A percentile compares a stretch with the other conserved stretches of the same genome.
phyloP scores from a whole-genome alignment of 305 asterid species.

The Fraxinus latifolia region DNA sequence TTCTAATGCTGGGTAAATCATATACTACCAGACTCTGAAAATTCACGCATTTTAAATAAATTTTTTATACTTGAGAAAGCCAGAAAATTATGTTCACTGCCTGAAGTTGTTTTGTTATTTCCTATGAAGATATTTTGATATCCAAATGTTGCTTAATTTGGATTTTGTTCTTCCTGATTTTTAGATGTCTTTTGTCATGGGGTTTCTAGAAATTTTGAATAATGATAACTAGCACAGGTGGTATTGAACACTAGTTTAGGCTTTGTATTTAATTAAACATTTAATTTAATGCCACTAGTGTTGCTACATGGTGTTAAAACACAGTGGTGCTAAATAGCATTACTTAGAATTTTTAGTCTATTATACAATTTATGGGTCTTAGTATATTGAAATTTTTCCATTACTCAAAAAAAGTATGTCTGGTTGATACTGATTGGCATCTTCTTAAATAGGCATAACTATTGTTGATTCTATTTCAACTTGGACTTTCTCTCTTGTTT shows the following conservation, averaged over 20 bases:
- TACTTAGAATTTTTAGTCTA: not conserved
- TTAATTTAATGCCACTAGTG: not conserved
- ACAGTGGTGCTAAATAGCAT: no score
- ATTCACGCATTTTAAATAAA: not conserved
- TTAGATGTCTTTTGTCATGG: not conserved
- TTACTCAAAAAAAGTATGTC: not conserved
- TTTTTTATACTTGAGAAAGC: not conserved
- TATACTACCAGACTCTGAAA: not conserved
- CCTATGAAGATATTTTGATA: not conserved
- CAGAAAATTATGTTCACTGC: not conserved
- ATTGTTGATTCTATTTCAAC: not conserved
- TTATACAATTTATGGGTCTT: not conserved
- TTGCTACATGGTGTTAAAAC: not conserved
- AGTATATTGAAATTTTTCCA: not conserved
- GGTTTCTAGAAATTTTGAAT: not conserved
- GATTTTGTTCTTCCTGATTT: slow-evolving; percentile 1
- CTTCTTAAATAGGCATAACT: not conserved
- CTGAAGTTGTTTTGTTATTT: not conserved
- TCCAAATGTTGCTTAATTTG: not conserved
- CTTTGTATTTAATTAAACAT: not conserved
- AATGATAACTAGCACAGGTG: not conserved
- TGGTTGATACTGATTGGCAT: not conserved
- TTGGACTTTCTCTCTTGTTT: not conserved
- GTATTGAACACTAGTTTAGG: not conserved
- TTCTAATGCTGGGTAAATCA: slow-evolving; percentile 58